Conservation (phyloP, 192 early-diverging fungal genomes). For the Borealophlyctis nickersoniae region DNA sequence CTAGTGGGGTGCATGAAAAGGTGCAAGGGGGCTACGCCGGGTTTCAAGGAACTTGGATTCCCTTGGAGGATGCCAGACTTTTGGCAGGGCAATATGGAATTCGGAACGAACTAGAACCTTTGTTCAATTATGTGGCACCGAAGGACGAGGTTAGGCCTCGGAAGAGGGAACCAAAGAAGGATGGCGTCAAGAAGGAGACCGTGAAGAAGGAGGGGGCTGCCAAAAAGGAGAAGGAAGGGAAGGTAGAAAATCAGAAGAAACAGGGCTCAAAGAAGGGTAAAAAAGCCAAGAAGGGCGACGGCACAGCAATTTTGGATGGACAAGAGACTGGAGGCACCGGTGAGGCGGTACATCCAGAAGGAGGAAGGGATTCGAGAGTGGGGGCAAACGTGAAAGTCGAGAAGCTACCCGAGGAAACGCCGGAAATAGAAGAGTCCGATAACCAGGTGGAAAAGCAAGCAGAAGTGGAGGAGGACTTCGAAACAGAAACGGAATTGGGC, state of each 20-base stretch:
- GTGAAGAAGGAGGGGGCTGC: slow-evolving; percentile 1
- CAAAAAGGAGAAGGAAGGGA: neutral
- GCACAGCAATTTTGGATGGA: too few relatives aligned
- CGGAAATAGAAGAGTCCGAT: too few relatives aligned
- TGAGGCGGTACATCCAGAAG: too few relatives aligned
- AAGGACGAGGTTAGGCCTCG: slow-evolving; percentile 23
- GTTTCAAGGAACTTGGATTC: slow-evolving; percentile 42
- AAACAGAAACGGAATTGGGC: too few relatives aligned
- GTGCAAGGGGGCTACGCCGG: slow-evolving; percentile 87
- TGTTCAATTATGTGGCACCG: slow-evolving; percentile 23
- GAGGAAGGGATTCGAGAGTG: too few relatives aligned
- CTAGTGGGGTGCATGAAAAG: slow-evolving; percentile 89
- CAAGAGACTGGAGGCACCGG: too few relatives aligned
- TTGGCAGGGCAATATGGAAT: slow-evolving; percentile 27
- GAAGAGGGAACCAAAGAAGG: slow-evolving; percentile 14
- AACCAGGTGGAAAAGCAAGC: too few relatives aligned
- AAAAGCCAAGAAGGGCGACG: neutral
- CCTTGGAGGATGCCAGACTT: slow-evolving; percentile 25
- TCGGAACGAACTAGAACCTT: slow-evolving; percentile 17
- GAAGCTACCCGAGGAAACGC: too few relatives aligned
- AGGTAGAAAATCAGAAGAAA: neutral
- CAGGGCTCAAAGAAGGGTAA: neutral
- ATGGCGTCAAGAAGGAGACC: neutral
- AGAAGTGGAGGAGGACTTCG: too few relatives aligned
- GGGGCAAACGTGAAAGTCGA: too few relatives aligned